These are phyloP conservation scores for Nigrospora oryzae DNA, from an alignment of 2,329 filamentous ascomycete species.

Conservation along the genomic window DNA sequence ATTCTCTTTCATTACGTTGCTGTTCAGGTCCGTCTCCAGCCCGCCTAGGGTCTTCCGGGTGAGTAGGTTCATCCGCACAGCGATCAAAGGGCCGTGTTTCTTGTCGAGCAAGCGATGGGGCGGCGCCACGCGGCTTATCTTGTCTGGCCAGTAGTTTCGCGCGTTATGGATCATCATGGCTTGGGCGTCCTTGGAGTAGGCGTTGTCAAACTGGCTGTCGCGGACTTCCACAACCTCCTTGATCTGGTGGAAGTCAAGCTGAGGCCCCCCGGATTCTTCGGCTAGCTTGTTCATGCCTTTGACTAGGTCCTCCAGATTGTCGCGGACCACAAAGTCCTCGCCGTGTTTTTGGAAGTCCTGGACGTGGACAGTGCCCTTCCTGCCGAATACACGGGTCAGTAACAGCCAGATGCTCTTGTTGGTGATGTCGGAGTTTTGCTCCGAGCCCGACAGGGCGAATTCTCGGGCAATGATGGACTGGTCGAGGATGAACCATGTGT, in stretches of 20 bases:
- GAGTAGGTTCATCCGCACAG: slow-evolving; percentile 50
- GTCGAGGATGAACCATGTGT: slow-evolving; percentile 55
- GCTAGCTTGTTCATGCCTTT: slow-evolving; percentile 51
- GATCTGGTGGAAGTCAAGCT: slow-evolving; percentile 35
- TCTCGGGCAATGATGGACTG: slow-evolving; percentile 51
- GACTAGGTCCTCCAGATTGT: slow-evolving; percentile 46
- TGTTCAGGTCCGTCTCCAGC: slow-evolving; percentile 49
- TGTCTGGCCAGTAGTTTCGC: slow-evolving; percentile 46
- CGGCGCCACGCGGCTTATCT: slow-evolving; percentile 37
- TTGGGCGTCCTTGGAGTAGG: slow-evolving; percentile 52
- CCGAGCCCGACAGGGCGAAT: slow-evolving; percentile 53
- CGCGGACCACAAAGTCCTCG: slow-evolving; percentile 50
- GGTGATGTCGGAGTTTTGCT: slow-evolving; percentile 55
- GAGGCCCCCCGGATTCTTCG: slow-evolving; percentile 32
- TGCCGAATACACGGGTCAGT: slow-evolving; percentile 40
- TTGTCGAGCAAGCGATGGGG: slow-evolving; percentile 47
- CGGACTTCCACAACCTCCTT: slow-evolving; percentile 40
- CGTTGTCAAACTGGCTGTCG: slow-evolving; percentile 47
- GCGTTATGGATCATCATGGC: slow-evolving; percentile 53
- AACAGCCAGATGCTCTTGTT: slow-evolving; percentile 46
- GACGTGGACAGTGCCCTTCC: slow-evolving; percentile 43
- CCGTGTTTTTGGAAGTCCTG: slow-evolving; percentile 52
- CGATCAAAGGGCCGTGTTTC: slow-evolving; percentile 49
- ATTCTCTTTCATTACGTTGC: slow-evolving; percentile 42
- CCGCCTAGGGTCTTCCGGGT: slow-evolving; percentile 54